These are phyloP conservation scores for Suillus tomentosus DNA, from an alignment of 768 basidiomycete genomes.

Conservation along the genomic window DNA sequence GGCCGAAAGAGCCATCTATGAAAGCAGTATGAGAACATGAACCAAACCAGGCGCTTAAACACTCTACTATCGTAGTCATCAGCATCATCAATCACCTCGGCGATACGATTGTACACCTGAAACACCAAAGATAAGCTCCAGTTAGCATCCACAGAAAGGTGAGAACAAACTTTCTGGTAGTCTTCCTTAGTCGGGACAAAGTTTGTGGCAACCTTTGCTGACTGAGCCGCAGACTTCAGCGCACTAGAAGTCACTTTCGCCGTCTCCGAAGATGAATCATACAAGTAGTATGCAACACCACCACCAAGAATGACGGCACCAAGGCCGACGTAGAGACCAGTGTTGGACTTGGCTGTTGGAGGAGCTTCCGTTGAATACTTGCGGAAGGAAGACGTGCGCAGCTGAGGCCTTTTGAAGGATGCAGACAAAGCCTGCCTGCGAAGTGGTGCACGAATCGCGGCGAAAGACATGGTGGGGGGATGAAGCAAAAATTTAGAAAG, in stretches of 20 bases:
- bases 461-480: constrained; percentile 53
- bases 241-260: constrained; percentile 54
- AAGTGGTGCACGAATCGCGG: constrained; percentile 51
- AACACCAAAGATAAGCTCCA: neutral
- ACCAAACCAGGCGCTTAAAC: neutral
- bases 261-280: constrained; percentile 46
- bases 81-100: constrained; percentile 72
- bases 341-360: constrained; percentile 51
- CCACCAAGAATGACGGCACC: constrained; percentile 60
- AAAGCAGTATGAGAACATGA: constrained; percentile 7
- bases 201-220: constrained; percentile 63
- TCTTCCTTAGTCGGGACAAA: constrained; percentile 81
- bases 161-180: constrained; percentile 73
- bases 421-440: constrained; percentile 44
- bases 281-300: constrained; percentile 66
- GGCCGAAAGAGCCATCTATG: constrained; percentile 85
- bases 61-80: constrained; percentile 77
- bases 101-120: constrained; percentile 90
- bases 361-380: constrained; percentile 58
- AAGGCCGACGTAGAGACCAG: constrained; percentile 58
- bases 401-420: constrained; percentile 27
- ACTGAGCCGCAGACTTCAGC: constrained; percentile 62
- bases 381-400: constrained; percentile 50
- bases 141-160: neutral
- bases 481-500: neutral